Evolutionary conservation across 2,329 filamentous ascomycete genomes (phyloP).

Genomic region (Ilyonectria robusta): DNA sequence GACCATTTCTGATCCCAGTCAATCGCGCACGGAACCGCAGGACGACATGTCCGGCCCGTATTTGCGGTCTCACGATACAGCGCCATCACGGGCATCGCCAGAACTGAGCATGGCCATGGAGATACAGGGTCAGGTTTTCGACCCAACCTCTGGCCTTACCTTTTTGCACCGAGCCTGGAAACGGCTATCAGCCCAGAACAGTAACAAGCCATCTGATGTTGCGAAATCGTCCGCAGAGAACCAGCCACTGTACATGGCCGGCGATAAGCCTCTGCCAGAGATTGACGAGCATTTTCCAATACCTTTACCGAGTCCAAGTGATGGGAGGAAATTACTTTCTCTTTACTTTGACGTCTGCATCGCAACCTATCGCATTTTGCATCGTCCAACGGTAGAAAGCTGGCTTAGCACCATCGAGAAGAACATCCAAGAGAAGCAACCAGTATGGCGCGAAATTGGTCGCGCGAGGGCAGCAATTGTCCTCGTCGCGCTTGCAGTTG

Average conservation of each 20-base stretch:
- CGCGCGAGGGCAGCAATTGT: constrained; percentile 62
- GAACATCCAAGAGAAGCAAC: constrained; percentile 53
- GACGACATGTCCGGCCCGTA: constrained; percentile 12
- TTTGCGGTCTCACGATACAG: constrained; percentile 49
- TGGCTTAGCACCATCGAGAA: constrained; percentile 61
- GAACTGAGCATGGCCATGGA: constrained; percentile 61
- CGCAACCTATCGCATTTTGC: constrained; percentile 71
- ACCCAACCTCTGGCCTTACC: constrained; percentile 65
- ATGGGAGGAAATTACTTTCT: constrained; percentile 55
- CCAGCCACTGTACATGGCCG: constrained; percentile 63
- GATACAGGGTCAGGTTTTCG: constrained; percentile 67
- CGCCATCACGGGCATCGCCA: constrained; percentile 58
- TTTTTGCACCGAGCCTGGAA: constrained; percentile 68
- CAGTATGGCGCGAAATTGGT: constrained; percentile 57
- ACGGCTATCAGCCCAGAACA: constrained; percentile 61
- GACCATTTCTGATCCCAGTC: background rate
- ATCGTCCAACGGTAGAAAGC: constrained; percentile 65
- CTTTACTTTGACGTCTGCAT: constrained; percentile 74
- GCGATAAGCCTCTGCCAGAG: constrained; percentile 63
- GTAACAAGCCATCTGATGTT: constrained; percentile 43
- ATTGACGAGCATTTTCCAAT: constrained; percentile 50
- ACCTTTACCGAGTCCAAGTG: constrained; percentile 55
- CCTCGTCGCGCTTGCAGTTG: constrained; percentile 63
- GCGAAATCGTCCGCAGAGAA: constrained; percentile 48
- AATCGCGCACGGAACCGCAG: background rate